Percentiles rank a stretch among this genome's conserved stretches.
Evolutionary conservation across 2,329 filamentous ascomycete genomes (phyloP).

Genomic region (Penicillium digitatum): DNA sequence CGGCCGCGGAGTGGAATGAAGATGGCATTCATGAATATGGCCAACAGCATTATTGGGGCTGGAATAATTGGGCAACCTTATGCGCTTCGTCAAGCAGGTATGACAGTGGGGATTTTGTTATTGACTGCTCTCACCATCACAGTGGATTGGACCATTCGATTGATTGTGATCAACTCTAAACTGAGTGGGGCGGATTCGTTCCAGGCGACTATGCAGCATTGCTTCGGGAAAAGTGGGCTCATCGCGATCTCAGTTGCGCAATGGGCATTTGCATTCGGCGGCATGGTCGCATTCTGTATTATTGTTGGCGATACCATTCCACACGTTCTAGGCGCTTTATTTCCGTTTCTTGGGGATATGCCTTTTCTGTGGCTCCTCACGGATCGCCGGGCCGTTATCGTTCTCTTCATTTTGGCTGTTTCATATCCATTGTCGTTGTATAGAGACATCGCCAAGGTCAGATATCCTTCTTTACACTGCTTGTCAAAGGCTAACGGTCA

Average conservation of each 20-base stretch:
- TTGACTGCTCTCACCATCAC: slow-evolving; percentile 74
- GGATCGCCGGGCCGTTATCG: slow-evolving; percentile 76
- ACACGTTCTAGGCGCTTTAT: slow-evolving; percentile 77
- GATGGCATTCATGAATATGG: slow-evolving; percentile 99
- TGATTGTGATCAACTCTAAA: slow-evolving; percentile 98
- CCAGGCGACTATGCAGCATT: slow-evolving; percentile 92
- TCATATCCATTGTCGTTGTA: slow-evolving; percentile 92
- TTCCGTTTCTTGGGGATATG: slow-evolving; percentile 67
- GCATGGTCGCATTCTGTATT: slow-evolving; percentile 97
- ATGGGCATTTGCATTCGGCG: slow-evolving; percentile 97
- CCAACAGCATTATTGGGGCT: slow-evolving; percentile 88
- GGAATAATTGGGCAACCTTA: slow-evolving; percentile 83
- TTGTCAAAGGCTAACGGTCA: slow-evolving; percentile 29
- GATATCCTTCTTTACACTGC: slow-evolving; percentile 17
- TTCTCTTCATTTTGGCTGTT: slow-evolving; percentile 78
- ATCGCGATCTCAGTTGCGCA: slow-evolving; percentile 89
- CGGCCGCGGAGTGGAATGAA: slow-evolving; percentile 80
- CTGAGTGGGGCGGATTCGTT: slow-evolving; percentile 90
- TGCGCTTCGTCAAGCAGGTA: slow-evolving; percentile 87
- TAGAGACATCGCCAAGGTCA: slow-evolving; percentile 91
- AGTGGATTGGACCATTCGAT: slow-evolving; percentile 94
- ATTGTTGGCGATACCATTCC: slow-evolving; percentile 97
- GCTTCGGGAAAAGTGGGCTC: slow-evolving; percentile 82
- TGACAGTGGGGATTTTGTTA: slow-evolving; percentile 73
- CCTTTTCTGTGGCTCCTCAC: slow-evolving; percentile 79